Evolutionary conservation across 2,329 filamentous ascomycete species (phyloP).

Genomic region (Fusarium paranaense): DNA sequence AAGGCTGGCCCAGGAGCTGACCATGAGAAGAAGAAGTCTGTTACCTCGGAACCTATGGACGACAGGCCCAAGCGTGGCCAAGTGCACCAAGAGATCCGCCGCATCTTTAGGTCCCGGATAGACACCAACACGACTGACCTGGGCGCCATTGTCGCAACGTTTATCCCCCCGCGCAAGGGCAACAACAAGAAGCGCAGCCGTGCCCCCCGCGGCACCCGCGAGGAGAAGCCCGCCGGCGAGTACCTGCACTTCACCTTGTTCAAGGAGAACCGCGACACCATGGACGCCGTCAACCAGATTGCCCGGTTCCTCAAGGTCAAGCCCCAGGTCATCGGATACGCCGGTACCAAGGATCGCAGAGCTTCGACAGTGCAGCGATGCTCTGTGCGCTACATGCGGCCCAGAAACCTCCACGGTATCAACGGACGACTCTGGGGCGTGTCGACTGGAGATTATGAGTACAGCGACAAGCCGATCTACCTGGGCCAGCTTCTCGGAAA

Average conservation of each 20-base stretch:
- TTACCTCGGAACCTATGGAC: conserved; percentile 55
- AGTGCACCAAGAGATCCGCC: conserved; percentile 74
- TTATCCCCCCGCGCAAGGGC: conserved; percentile 63
- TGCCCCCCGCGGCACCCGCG: conserved; percentile 38
- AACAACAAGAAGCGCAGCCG: conserved; percentile 46
- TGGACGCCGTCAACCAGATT: conserved; percentile 86
- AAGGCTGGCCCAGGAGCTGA: conserved; percentile 49
- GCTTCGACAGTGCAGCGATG: conserved; percentile 88
- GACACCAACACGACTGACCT: conserved; percentile 75
- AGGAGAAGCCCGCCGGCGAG: conserved; percentile 67
- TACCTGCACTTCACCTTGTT: conserved; percentile 92
- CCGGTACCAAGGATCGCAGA: conserved; percentile 91
- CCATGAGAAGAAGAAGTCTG: conserved; percentile 45
- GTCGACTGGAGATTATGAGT: conserved; percentile 83
- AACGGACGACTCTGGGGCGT: conserved; percentile 73
- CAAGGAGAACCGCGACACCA: conserved; percentile 97
- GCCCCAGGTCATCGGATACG: conserved; percentile 77
- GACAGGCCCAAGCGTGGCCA: conserved; percentile 60
- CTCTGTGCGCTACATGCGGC: conserved; percentile 67
- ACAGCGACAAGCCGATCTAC: conserved; percentile 77
- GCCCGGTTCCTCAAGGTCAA: conserved; percentile 80
- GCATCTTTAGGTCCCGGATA: conserved; percentile 81
- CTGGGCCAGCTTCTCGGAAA: conserved; percentile 90
- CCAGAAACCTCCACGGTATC: conserved; percentile 72
- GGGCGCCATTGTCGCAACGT: conserved; percentile 73